Percentiles rank a stretch among this genome's conserved stretches.
phyloP scores from a whole-genome alignment of 2,329 filamentous ascomycete genomes.

The Penicillium sp. region DNA sequence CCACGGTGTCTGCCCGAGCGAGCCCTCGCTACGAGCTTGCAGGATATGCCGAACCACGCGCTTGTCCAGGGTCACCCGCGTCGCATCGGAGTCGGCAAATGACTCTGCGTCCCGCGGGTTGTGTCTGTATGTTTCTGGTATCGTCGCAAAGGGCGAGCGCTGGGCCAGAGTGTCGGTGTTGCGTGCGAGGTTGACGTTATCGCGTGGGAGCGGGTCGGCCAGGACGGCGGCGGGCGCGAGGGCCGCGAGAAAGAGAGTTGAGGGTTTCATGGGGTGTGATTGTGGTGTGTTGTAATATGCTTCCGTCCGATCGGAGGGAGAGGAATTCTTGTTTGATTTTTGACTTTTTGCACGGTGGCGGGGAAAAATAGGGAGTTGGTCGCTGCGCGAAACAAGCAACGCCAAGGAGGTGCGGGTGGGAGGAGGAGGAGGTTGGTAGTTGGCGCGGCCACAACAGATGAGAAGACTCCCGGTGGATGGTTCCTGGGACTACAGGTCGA shows the following conservation, averaged over 20 bases:
- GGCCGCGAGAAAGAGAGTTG: conserved; percentile 15
- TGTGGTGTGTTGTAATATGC: neutral
- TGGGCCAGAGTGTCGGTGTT: conserved; percentile 16
- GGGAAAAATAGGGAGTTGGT: neutral
- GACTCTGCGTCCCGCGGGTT: neutral
- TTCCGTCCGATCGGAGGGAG: neutral
- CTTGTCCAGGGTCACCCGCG: conserved; percentile 2
- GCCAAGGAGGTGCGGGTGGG: conserved; percentile 27
- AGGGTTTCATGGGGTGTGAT: conserved; percentile 21
- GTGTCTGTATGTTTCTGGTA: conserved; percentile 18
- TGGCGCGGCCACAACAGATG: conserved; percentile 26
- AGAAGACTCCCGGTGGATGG: neutral
- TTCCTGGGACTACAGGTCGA: neutral
- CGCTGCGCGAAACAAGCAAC: conserved; percentile 25
- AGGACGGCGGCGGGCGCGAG: conserved; percentile 25
- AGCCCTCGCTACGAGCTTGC: conserved; percentile 41
- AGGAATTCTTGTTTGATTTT: neutral
- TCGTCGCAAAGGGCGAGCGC: conserved; percentile 23
- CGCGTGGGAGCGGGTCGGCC: conserved; percentile 15
- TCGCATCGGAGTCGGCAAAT: conserved; percentile 3
- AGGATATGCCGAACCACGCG: conserved; percentile 30
- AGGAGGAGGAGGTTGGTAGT: conserved; percentile 14
- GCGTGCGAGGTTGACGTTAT: conserved; percentile 13
- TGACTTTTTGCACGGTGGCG: neutral
- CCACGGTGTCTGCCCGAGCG: conserved; percentile 44